Base-by-base conservation (phyloP, 495 filamentous ascomycete genomes). In the Oidiodendron maius region DNA sequence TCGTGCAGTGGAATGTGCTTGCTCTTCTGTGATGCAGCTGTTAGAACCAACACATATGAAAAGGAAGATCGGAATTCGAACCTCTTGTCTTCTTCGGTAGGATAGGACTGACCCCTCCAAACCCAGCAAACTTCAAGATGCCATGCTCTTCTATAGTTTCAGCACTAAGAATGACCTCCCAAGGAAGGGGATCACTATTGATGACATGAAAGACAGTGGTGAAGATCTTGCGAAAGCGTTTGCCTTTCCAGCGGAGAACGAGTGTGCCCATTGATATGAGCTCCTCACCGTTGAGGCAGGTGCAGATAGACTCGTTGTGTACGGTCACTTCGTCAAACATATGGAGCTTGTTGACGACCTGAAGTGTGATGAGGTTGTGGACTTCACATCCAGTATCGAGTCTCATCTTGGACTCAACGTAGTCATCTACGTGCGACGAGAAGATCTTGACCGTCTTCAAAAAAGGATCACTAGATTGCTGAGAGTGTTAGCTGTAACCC, bases 181-280 rank as follows among this genome's bases (percentile, higher is more conserved):
- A 43, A 1, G 40, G 20, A 18, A 43, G 13, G 3, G 9, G 12
- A 21, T 43, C 40, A 10, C 40, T 23, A 18, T 18, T 16, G 20
- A 43, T 25, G 18, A 43, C 40, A 3, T 43, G 40, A 18, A 43
- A 43, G 10, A 10, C 20, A 10, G 40, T 43, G 9, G 9, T 10
- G 16, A 43, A 43, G 21, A 43, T 43, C 40, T 43, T 43, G 10
- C 40, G 40, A 23, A 43, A 43, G 16, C 40, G n/a, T 18, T 23
- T 18, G 9, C 40, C 40, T 23, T 43, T 43, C 40, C 40, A 43
- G 40, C 40, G 40, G 9, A 43, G 40, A 23, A 21, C 18, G 16
- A 43, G 9, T 23, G 40, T 43, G 1, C 40, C 40, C 16, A 21
- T 22, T 10, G 40, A 43, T 5, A 3, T 16, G 20, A 43, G 40